Conservation (phyloP, 2,329 filamentous ascomycete species). For the Fusarium nodosum region DNA sequence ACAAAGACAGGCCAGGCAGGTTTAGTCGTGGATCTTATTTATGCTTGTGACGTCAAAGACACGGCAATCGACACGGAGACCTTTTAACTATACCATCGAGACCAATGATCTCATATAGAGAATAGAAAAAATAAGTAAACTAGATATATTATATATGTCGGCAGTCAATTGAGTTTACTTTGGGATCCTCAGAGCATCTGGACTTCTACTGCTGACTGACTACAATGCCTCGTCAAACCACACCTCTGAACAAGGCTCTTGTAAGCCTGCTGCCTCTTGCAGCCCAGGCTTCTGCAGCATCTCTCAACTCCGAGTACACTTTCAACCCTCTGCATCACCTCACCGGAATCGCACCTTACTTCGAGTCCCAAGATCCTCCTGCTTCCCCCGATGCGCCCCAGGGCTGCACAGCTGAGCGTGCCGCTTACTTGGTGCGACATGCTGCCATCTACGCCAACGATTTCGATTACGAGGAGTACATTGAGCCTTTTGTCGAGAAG, state of each 20-base stretch:
- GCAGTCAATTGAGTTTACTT: not conserved
- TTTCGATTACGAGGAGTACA: constrained; percentile 69
- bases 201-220: not conserved
- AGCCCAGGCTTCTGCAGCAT: constrained; percentile 27
- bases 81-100: not conserved
- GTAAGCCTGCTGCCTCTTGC: constrained; percentile 26
- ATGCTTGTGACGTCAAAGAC: constrained; percentile 40
- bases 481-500: constrained; percentile 70
- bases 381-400: constrained; percentile 57
- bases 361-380: constrained; percentile 65
- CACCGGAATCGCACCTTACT: constrained; percentile 69
- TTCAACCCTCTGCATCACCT: constrained; percentile 69
- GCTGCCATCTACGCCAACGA: constrained; percentile 73
- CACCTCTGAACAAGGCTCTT: constrained; percentile 12
- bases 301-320: constrained; percentile 61
- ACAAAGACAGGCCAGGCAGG: constrained; percentile 25
- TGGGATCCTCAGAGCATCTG: not conserved
- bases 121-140: not conserved
- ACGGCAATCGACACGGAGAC: not conserved
- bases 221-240: constrained; percentile 30
- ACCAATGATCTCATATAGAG: constrained; percentile 36
- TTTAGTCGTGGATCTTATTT: constrained; percentile 19
- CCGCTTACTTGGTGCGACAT: constrained; percentile 70
- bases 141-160: constrained; percentile 6
- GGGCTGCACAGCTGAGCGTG: constrained; percentile 64